Base-by-base conservation (phyloP, 2,329 filamentous ascomycete species). In the Fusarium globosum region DNA sequence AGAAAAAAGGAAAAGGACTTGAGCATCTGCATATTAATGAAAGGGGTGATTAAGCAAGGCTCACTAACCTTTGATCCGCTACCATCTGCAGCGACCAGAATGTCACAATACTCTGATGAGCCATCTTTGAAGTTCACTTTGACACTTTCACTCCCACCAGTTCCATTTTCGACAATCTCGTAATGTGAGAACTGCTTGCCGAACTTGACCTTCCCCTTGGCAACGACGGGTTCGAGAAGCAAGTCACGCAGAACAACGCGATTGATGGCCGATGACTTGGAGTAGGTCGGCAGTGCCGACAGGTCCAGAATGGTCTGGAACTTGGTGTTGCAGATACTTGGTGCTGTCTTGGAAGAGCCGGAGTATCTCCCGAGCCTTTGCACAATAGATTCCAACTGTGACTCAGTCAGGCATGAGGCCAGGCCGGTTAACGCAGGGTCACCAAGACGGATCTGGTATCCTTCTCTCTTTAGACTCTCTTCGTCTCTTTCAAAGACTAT, bases 21-120 rank as follows among this genome's bases (percentile, higher is more conserved):
- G 26, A 26, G 26, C 26, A 26, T 26, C 6, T 26, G 6, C 26
- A 26, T 26, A 26, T 26, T 26, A 6, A 26, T 26, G 26, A 26
- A 26, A 26, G 26, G 26, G 26, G 26, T 26, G 6, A 26, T 26
- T 26, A 26, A 26, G 26, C 26, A 26, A 26, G 26, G 26, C 26
- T 26, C 26, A 56, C 53, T 15, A 6, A 57, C 53, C 39, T 57
- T 57, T 57, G 53, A 57, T 21, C 53, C 53, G 12, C 39, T 57
- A 6, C 53, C 39, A 8, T 57, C 39, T 4, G 53, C 53, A 35
- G 53, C 53, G 15, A 57, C 39, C 2, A 57, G 53, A 26, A 57
- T 57, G 1, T 57, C 53, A 21, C 53, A 43, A 16, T 20, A 21
- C 7, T 57, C 39, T 16, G 53, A 43, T 4, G 38, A 35, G 39